phyloP scores from a whole-genome alignment of 257 asterid species.

The Verbascum thapsus region DNA sequence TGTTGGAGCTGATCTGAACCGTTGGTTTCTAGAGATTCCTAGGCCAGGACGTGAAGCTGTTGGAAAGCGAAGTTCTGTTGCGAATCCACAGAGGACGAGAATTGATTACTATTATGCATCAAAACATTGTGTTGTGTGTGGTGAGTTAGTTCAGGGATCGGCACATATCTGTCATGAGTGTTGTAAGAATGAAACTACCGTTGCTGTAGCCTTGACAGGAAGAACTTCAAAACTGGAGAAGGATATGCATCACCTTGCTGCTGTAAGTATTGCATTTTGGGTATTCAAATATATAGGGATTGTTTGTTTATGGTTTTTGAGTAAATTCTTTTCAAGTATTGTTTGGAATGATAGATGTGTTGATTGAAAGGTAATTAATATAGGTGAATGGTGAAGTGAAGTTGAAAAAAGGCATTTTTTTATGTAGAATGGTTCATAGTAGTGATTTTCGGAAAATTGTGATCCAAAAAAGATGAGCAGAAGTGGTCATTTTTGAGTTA shows the following conservation, averaged over 20 bases:
- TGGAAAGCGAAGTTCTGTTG: slow-evolving; percentile 50
- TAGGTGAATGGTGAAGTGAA: too few relatives aligned
- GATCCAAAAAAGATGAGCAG: too few relatives aligned
- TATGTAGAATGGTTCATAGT: too few relatives aligned
- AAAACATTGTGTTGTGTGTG: slow-evolving; percentile 78
- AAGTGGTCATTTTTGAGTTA: too few relatives aligned
- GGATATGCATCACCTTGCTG: slow-evolving; percentile 78
- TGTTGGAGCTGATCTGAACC: slow-evolving; percentile 81
- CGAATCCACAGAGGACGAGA: slow-evolving; percentile 62
- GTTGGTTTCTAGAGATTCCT: slow-evolving; percentile 86
- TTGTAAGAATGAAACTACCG: slow-evolving; percentile 61
- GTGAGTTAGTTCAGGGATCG: slow-evolving; percentile 71
- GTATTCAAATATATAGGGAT: not conserved
- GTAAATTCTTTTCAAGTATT: not conserved
- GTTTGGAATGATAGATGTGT: too few relatives aligned
- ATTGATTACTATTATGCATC: slow-evolving; percentile 83
- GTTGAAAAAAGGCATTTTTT: too few relatives aligned
- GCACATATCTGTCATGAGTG: slow-evolving; percentile 62
- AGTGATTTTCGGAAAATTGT: too few relatives aligned
- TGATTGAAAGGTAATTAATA: too few relatives aligned
- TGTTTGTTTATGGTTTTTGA: not conserved
- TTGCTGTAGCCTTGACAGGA: slow-evolving; percentile 68
- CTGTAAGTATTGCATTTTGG: slow-evolving; percentile 64
- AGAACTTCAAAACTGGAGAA: slow-evolving; percentile 78
- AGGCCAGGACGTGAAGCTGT: slow-evolving; percentile 69